These are phyloP conservation scores for Candida germanica DNA, from an alignment of 805 yeast species.

Conservation along the genomic window DNA sequence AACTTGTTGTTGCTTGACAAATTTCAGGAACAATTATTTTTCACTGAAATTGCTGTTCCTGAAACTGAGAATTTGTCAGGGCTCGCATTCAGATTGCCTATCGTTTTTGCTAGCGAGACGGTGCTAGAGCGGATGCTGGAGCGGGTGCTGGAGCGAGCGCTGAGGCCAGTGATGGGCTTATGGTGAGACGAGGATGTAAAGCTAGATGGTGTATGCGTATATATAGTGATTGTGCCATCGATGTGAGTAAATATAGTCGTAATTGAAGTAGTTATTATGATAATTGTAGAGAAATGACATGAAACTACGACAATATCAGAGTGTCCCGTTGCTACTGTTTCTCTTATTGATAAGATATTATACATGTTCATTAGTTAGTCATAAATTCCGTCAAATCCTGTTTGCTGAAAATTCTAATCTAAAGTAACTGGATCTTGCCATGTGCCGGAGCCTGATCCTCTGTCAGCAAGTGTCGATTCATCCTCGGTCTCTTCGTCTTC, in stretches of 20 bases:
- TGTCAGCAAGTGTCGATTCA: conserved; percentile 2
- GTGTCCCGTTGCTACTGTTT: too few relatives aligned
- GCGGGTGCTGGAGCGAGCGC: not conserved
- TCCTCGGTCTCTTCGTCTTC: conserved; percentile 12
- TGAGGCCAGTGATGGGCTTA: not conserved
- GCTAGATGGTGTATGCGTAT: too few relatives aligned
- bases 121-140: not conserved
- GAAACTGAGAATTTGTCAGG: too few relatives aligned
- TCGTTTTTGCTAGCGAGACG: too few relatives aligned
- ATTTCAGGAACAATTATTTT: conserved; percentile 15
- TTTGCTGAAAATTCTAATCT: conserved; percentile 22
- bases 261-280: not conserved
- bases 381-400: too few relatives aligned
- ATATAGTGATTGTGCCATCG: too few relatives aligned
- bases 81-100: too few relatives aligned
- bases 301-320: too few relatives aligned
- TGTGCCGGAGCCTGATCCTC: conserved; percentile 26
- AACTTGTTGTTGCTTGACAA: conserved; percentile 11
- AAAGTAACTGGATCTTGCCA: conserved; percentile 40
- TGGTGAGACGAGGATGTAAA: too few relatives aligned
- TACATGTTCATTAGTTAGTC: too few relatives aligned
- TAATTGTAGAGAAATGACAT: not conserved
- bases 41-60: conserved; percentile 5
- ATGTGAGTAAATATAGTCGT: too few relatives aligned
- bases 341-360: too few relatives aligned